Evolutionary conservation across 129 eudicot genomes (phyloP).

Genomic region (Tagetes patula): DNA sequence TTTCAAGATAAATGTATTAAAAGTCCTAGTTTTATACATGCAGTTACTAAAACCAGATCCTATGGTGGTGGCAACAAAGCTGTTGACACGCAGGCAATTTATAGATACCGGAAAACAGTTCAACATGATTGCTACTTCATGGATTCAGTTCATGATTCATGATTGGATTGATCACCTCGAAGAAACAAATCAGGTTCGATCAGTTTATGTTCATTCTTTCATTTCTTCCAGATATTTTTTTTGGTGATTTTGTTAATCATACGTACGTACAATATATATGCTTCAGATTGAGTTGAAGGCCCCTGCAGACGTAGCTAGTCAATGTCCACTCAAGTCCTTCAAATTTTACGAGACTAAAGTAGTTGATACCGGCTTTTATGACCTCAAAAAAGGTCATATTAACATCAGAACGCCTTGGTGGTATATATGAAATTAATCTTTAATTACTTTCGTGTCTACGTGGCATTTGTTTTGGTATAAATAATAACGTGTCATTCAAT

Average conservation of each 20-base stretch:
- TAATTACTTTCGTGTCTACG: no score
- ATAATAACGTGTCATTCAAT: no score
- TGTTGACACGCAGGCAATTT: conserved; percentile 48
- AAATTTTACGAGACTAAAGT: conserved; percentile 56
- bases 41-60: conserved; percentile 66
- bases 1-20: background rate
- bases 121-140: conserved; percentile 64
- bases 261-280: background rate
- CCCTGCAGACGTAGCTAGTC: conserved; percentile 51
- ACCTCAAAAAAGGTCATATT: conserved; percentile 46
- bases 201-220: background rate
- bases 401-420: conserved; percentile 74
- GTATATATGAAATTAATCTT: conserved; percentile 30
- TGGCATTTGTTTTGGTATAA: no score
- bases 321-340: conserved; percentile 62
- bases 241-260: no score
- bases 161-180: conserved; percentile 77
- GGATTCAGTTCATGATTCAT: conserved; percentile 75
- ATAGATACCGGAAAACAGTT: conserved; percentile 66
- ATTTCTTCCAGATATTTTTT: background rate
- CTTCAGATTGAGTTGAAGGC: conserved; percentile 56
- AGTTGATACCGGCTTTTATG: conserved; percentile 44
- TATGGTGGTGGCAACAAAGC: conserved; percentile 74
- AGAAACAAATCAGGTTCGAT: conserved; percentile 56
- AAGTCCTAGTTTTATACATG: background rate